Conservation (phyloP, 2,329 filamentous ascomycete species). For the Beauveria bassiana region DNA sequence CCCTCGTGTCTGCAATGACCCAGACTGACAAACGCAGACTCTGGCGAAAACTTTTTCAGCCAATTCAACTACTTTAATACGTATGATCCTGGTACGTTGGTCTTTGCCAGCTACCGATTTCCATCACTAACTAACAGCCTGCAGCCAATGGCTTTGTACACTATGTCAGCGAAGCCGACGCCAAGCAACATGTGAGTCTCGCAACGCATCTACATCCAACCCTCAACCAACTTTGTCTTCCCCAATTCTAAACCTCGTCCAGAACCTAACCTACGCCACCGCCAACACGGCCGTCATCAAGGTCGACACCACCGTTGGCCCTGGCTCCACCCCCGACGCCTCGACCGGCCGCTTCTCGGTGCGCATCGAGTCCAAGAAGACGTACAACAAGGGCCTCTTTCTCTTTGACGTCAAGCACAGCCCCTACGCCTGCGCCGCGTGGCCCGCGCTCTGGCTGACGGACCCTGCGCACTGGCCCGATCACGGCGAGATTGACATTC, state of each 20-base stretch:
- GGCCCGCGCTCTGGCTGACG: conserved; percentile 59
- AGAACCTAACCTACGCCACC: conserved; percentile 58
- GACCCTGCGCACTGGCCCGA: conserved; percentile 54
- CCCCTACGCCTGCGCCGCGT: conserved; percentile 55
- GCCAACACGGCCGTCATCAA: conserved; percentile 44
- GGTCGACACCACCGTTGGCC: conserved; percentile 53
- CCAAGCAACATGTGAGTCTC: conserved; percentile 32
- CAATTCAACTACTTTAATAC: conserved; percentile 46
- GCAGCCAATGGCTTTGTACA: conserved; percentile 43
- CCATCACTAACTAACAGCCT: not conserved
- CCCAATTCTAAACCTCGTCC: not conserved
- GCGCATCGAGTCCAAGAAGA: conserved; percentile 51
- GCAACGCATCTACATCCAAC: not conserved
- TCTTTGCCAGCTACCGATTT: not conserved
- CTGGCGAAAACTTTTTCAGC: conserved; percentile 44
- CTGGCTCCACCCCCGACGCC: conserved; percentile 38
- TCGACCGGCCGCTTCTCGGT: conserved; percentile 56
- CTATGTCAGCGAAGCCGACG: conserved; percentile 39
- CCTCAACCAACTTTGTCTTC: not conserved
- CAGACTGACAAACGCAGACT: conserved; percentile 31
- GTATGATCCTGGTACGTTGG: conserved; percentile 37
- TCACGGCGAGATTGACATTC: conserved; percentile 57
- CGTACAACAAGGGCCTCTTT: conserved; percentile 57
- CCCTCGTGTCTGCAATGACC: not conserved
- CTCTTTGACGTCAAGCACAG: conserved; percentile 59